Base-by-base conservation (phyloP, 345 rosid genomes). In the Linum trigynum region DNA sequence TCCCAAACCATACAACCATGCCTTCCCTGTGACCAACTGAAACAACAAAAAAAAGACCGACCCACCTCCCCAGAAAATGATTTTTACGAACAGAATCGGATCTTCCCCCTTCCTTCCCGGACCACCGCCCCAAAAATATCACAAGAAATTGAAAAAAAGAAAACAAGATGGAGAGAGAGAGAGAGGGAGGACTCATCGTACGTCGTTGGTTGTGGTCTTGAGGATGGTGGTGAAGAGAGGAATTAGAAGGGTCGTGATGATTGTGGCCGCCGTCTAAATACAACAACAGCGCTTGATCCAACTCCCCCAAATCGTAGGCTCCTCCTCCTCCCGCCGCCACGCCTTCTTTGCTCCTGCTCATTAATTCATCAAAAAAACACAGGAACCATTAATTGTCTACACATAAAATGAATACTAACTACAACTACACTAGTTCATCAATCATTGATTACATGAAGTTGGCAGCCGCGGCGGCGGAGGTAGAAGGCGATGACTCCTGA, bases 201-300 rank as follows among this genome's bases (percentile, higher is more conserved):
- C 53, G 9, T 41, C 6, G 45, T 41, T 41, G 45, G 5, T 41
- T 4, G 5, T 41, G 45, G 5, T 41, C 6, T 48, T 48, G 53
- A 6, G 9, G 53, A 10, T 15, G 9, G 14, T 48, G 53, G 53
- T 15, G 11, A 48, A 3, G 53, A 3, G 3, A 15, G 9, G 3
- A 15, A 9, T 48, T 7, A 9, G 1, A 35, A 12, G 17, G 38
- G 8, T 32, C 3, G 1, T 23, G 16, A 23, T 57, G 38, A 12
- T 3, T 12, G 7, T 57, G 60, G 36, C 10, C 37, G 72, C 92
- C 99, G 71, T 91, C 95, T 42, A 95, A 86, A 83, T 95, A 91
- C 53, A 89, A 90, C 65, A 95, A 85, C 69, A 91, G 90, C 39
- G 97, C 88, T 83, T 86, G 95, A 84, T 95, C 99, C 69, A 95